Evolutionary conservation across 23 red algal species (phyloP), one percentile per base, ranked within the genome.

Genomic region (Gracilaria vermiculophylla): DNA sequence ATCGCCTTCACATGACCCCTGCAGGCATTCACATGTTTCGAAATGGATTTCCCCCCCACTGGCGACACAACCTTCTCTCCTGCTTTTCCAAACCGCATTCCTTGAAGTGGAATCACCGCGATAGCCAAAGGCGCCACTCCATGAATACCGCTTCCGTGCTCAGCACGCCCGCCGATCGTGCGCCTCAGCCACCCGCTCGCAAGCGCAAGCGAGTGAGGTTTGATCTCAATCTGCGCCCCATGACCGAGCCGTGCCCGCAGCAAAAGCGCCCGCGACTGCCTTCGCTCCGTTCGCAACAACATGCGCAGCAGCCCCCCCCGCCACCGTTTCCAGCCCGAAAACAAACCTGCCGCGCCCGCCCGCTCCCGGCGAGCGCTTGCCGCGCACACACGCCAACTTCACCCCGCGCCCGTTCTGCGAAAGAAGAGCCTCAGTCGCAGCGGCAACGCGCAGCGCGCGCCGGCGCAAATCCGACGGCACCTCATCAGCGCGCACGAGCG

Each of bases 1-100:
- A 7, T 23, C 62, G 66, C 16, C 33, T 74, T 19, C 28, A 37
- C 19, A 76, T 87, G 69, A 52, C 5, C 3, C 5, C 43, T 8
- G 62, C 16, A 9, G 49, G 27, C n/a, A 52, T 76, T 37, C 17
- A 39, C 31, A 11, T 17, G 6, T 87, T 87, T 35, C 31, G 32
- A 1, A 35, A 32, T 48, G 83, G 83, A 8, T 87, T 87, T 65
- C 67, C 83, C 6, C 13, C 23, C 17, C 2, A 10, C 13, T 87
- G 83, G 83, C 4, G 21, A 33, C 52, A 7, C 3, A 4, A 3
- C 23, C 23, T 54, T 14, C 52, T 13, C 3, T 54, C 52, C 23
- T 13, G 52, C 16, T 54, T 54, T 19, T 54, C 52, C 2, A 6
- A 54, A 54, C 3, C 15, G 16, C 23, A 14, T 17, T 6, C 52